Evolutionary conservation across 305 asterid genomes (phyloP).

Genomic region (Petunia hybrid): DNA sequence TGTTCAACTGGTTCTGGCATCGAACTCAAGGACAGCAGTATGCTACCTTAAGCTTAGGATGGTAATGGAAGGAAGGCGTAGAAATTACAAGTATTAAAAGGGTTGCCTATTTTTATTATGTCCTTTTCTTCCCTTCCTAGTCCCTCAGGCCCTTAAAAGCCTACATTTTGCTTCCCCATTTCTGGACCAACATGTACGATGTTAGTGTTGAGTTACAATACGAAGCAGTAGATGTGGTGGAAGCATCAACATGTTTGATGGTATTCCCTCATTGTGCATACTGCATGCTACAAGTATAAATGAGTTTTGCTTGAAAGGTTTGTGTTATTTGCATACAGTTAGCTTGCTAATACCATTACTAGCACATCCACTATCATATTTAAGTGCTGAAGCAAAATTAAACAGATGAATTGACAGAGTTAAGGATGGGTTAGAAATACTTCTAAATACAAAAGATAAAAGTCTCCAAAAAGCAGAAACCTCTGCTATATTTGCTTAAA

Average conservation of each 20-base stretch:
- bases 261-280: constrained; percentile 8
- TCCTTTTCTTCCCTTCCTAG: not conserved
- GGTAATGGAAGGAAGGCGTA: not conserved
- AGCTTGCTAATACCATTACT: constrained; percentile 15
- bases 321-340: constrained; percentile 15
- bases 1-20: constrained; percentile 3
- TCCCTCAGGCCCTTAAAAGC: not conserved
- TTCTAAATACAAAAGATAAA: constrained; percentile 6
- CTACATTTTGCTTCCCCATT: not conserved
- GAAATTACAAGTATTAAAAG: not conserved
- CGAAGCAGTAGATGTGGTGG: not conserved
- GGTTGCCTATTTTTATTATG: not conserved
- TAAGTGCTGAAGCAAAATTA: not conserved
- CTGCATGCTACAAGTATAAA: not conserved
- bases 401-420: not conserved
- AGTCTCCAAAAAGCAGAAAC: not conserved
- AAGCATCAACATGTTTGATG: not conserved
- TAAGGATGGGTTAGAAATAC: not conserved
- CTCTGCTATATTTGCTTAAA: not conserved
- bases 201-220: constrained; percentile 12
- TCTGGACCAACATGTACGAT: not conserved
- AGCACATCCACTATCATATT: constrained; percentile 9
- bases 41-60: not conserved
- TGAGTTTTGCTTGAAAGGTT: constrained; percentile 12
- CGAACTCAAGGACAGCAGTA: not conserved